Conservation (phyloP, 2,329 filamentous ascomycete species). For the Colletotrichum australisinense region DNA sequence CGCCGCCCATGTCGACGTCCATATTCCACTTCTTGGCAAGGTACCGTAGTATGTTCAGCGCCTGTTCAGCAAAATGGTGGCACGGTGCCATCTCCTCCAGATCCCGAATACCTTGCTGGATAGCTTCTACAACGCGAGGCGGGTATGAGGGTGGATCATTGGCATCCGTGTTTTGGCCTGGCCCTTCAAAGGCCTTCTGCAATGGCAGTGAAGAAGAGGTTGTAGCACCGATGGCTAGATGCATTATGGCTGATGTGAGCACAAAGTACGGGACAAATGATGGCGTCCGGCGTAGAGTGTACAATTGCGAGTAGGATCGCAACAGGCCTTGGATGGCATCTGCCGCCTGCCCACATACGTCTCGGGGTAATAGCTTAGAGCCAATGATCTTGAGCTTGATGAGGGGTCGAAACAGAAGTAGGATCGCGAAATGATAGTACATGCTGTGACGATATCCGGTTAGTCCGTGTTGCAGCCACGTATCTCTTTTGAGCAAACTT, state of each 20-base stretch:
- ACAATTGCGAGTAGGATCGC: slow-evolving; percentile 68
- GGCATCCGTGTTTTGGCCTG: slow-evolving; percentile 28
- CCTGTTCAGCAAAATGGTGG: slow-evolving; percentile 70
- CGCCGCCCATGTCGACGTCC: slow-evolving; percentile 56
- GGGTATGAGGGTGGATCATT: slow-evolving; percentile 48
- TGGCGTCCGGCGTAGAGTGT: slow-evolving; percentile 68
- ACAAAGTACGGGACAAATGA: slow-evolving; percentile 73
- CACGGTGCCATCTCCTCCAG: slow-evolving; percentile 71
- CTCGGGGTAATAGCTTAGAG: slow-evolving; percentile 71
- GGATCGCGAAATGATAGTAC: slow-evolving; percentile 77
- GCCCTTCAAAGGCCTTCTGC: slow-evolving; percentile 3
- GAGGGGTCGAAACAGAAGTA: slow-evolving; percentile 79
- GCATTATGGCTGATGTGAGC: slow-evolving; percentile 71
- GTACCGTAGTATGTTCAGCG: slow-evolving; percentile 68
- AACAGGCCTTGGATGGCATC: slow-evolving; percentile 69
- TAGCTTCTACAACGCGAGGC: slow-evolving; percentile 54
- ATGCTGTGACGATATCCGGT: slow-evolving; percentile 57
- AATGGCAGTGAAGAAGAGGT: slow-evolving; percentile 37
- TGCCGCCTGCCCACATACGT: slow-evolving; percentile 73
- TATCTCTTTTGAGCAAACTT: slow-evolving; percentile 49
- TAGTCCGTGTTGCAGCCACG: neutral
- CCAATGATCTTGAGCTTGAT: slow-evolving; percentile 73
- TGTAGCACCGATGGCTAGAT: slow-evolving; percentile 63
- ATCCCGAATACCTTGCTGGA: slow-evolving; percentile 67
- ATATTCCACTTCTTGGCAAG: slow-evolving; percentile 70